Base-by-base conservation (phyloP, 169 alveolate species). In the Cryptosporidium sp. region DNA sequence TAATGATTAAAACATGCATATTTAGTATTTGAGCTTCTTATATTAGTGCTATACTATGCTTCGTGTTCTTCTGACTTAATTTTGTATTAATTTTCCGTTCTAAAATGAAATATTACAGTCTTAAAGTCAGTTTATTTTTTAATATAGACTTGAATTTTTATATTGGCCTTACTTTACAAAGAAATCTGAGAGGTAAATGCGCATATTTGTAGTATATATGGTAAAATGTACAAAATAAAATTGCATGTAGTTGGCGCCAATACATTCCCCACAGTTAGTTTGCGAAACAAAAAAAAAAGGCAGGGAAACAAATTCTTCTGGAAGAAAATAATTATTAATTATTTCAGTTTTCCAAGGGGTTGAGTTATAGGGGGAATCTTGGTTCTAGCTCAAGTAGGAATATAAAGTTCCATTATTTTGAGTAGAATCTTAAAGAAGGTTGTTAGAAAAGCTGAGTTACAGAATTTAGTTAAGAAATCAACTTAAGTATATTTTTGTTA, bases 181-280 rank as follows among this genome's bases (percentile, higher is more conserved):
- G 16, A 9, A 48, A 12, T 42, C 48, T 12, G 14, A 48, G 56
- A 48, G 5, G 56, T 0, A 48, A 48, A 48, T 48, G 5, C 23
- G 8, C 7, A 48, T 14, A 48, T 48, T 44, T 48, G 5, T 14
- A 48, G 56, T 56, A 1, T 26, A 1, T 21, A 16, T 48, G 35
- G 35, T 56, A 56, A 31, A 65, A 7, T 35, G 10, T 65, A 9
- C 33, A 18, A 65, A 33, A 44, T 39, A 65, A 37, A 33, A 33
- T 29, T 65, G 72, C 72, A 65, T 65, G 72, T 21, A 3, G 6
- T 9, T 33, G 51, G 31, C 72, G 72, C 72, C 52, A 26, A 65
- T 0, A 5, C 3, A 2, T 65, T 65, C 72, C 72, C 72, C 72
- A 65, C 72, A 65, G 23, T 65, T 56, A 7, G 37, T 26, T 56